Evolutionary conservation across 176 grass and related monocot genomes (phyloP).

Genomic region (Panicum miliaceum): DNA sequence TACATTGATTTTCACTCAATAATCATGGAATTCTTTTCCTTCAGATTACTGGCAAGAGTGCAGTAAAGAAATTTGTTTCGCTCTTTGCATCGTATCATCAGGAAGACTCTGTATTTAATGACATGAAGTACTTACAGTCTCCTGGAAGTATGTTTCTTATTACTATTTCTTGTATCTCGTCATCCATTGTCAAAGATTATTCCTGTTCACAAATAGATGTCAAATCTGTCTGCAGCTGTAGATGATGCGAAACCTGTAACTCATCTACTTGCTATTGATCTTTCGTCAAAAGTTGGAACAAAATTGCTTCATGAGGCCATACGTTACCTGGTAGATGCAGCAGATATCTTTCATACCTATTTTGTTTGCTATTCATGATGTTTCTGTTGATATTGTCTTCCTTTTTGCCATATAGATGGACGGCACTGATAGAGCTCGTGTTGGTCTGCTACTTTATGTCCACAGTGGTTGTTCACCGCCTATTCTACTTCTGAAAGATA

Average conservation of each 20-base stretch:
- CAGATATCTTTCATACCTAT: conserved; percentile 22
- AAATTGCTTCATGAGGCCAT: conserved; percentile 83
- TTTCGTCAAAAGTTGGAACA: conserved; percentile 69
- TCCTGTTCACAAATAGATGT: conserved; percentile 42
- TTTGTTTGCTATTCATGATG: conserved; percentile 36
- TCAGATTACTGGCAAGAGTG: conserved; percentile 79
- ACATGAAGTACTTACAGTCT: conserved; percentile 83
- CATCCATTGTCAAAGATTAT: conserved; percentile 25
- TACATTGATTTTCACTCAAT: conserved; percentile 32
- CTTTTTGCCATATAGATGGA: conserved; percentile 62
- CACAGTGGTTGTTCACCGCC: conserved; percentile 38
- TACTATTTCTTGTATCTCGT: conserved; percentile 33
- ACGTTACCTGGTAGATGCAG: conserved; percentile 77
- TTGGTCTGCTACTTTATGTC: conserved; percentile 84
- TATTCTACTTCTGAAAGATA: conserved; percentile 74
- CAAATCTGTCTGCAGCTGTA: conserved; percentile 61
- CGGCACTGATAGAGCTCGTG: conserved; percentile 70
- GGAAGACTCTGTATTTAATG: conserved; percentile 63
- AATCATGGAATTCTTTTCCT: conserved; percentile 31
- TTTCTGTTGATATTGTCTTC: conserved; percentile 34
- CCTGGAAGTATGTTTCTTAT: conserved; percentile 73
- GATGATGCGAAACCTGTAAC: conserved; percentile 87
- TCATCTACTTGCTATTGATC: conserved; percentile 89
- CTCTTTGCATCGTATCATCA: conserved; percentile 77
- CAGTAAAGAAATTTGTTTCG: conserved; percentile 78